These are phyloP conservation scores for Colletotrichum sp. DNA, from an alignment of 2,329 filamentous ascomycete species.

Conservation along the genomic window DNA sequence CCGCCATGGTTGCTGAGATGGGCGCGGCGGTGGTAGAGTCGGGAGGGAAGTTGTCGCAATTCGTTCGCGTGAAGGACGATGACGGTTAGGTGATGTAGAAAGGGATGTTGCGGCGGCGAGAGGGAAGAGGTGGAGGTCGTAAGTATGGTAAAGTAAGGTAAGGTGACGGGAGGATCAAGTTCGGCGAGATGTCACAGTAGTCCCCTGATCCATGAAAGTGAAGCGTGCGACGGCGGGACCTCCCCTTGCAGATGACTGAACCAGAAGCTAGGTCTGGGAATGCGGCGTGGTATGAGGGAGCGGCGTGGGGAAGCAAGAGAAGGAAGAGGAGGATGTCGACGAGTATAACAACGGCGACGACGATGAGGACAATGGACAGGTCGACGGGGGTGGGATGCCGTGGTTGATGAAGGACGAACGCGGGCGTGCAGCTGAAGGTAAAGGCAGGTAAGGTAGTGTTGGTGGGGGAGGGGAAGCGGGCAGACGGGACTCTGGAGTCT, in stretches of 20 bases:
- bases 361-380: background rate
- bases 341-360: background rate
- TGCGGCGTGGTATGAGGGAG: background rate
- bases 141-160: background rate
- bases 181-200: background rate
- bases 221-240: conserved; percentile 1
- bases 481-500: background rate
- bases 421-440: background rate
- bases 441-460: background rate
- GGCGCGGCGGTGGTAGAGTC: background rate
- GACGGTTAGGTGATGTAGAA: background rate
- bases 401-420: background rate
- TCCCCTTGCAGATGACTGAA: background rate
- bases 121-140: background rate
- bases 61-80: background rate
- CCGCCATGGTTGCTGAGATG: conserved; percentile 35
- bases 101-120: background rate
- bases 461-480: background rate
- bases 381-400: background rate
- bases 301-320: background rate
- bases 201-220: conserved; percentile 9
- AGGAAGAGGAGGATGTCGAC: background rate
- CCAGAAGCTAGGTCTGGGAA: background rate
- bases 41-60: background rate
- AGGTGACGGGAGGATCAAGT: background rate